These are phyloP conservation scores for Erodium moschatum DNA, from an alignment of 441 rosid species.

Conservation along the genomic window DNA sequence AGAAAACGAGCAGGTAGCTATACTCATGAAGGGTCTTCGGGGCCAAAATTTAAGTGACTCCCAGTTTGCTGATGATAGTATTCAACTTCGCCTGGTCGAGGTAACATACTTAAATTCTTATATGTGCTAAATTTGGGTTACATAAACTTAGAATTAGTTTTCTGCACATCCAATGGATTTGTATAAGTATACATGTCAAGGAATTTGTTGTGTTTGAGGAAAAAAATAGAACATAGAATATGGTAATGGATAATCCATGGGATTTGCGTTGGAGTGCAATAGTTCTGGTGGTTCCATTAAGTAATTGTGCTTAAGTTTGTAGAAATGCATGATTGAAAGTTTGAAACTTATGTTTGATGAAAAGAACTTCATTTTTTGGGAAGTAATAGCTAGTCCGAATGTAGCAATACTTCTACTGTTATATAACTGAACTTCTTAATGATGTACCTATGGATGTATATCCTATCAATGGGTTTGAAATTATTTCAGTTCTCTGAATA, in stretches of 20 bases:
- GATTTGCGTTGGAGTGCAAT: neutral
- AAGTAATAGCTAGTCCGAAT: neutral
- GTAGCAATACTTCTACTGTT: conserved; percentile 3
- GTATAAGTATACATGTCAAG: neutral
- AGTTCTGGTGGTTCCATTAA: neutral
- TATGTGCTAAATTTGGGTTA: neutral
- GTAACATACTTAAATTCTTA: conserved; percentile 25
- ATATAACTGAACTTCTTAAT: neutral
- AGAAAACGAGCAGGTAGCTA: conserved; percentile 70
- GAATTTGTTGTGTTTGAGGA: neutral
- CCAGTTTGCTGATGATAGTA: conserved; percentile 62
- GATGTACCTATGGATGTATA: neutral
- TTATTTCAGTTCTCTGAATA: neutral
- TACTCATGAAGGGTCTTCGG: conserved; percentile 77
- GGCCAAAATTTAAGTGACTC: conserved; percentile 83
- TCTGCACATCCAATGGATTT: neutral
- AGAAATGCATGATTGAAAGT: too few species aligned
- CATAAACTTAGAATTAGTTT: neutral
- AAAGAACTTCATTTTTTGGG: neutral
- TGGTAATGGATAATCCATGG: neutral
- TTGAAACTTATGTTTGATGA: conserved; percentile 1
- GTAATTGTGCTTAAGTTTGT: neutral
- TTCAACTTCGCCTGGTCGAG: conserved; percentile 85
- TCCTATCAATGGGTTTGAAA: neutral
- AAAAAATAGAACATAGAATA: neutral